phyloP scores from a whole-genome alignment of 2,329 filamentous ascomycete genomes.

The Pseudophaeomoniella oleicola region DNA sequence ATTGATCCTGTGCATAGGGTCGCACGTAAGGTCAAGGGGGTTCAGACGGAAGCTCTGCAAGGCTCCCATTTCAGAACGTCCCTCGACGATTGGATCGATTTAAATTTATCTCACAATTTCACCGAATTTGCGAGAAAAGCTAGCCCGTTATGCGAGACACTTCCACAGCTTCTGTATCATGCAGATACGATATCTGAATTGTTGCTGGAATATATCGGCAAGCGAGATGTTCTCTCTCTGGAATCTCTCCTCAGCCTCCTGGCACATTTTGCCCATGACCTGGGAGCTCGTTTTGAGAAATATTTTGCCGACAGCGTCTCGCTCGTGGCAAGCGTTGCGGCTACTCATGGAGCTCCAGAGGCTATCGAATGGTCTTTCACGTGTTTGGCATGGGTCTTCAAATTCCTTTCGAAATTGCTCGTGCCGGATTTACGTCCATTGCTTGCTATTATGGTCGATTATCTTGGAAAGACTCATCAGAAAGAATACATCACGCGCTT shows the following conservation, averaged over 20 bases:
- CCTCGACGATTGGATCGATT: slow-evolving; percentile 76
- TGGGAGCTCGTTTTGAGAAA: slow-evolving; percentile 76
- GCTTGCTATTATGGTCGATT: slow-evolving; percentile 65
- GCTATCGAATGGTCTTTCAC: slow-evolving; percentile 98
- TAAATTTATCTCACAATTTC: slow-evolving; percentile 77
- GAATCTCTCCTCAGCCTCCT: slow-evolving; percentile 81
- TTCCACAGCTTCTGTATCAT: slow-evolving; percentile 85
- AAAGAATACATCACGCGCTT: slow-evolving; percentile 83
- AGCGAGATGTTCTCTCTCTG: slow-evolving; percentile 62
- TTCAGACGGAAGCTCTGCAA: slow-evolving; percentile 53
- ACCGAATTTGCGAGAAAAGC: slow-evolving; percentile 62
- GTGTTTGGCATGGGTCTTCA: slow-evolving; percentile 88
- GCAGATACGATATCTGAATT: slow-evolving; percentile 70
- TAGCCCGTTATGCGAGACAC: slow-evolving; percentile 66
- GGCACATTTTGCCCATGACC: slow-evolving; percentile 85
- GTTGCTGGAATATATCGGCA: slow-evolving; percentile 61
- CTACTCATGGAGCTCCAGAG: slow-evolving; percentile 61
- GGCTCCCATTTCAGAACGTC: slow-evolving; percentile 71
- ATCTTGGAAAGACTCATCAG: slow-evolving; percentile 69
- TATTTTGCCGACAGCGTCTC: slow-evolving; percentile 65
- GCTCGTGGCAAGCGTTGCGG: slow-evolving; percentile 64
- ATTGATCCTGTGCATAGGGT: slow-evolving; percentile 87
- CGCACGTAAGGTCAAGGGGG: slow-evolving; percentile 63
- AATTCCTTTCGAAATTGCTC: slow-evolving; percentile 79
- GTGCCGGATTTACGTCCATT: slow-evolving; percentile 75